Evolutionary conservation across 1,284 basidiomycete species (phyloP).

Genomic region (Sphaerobolus stellatus): DNA sequence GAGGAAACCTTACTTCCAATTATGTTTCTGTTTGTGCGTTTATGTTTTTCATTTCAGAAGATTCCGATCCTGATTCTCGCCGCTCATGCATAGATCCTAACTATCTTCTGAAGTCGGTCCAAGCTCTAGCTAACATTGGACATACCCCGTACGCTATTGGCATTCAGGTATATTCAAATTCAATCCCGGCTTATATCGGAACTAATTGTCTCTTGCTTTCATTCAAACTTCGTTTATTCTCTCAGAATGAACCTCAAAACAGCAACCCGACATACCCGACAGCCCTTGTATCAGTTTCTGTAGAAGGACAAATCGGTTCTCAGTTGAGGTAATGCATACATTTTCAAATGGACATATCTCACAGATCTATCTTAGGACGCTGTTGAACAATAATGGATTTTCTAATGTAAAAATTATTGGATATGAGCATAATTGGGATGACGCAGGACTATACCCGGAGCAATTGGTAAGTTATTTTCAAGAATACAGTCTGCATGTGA

Average conservation of each 20-base stretch:
- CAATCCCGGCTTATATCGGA: background rate
- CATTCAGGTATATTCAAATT: slow-evolving; percentile 42
- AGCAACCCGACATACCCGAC: slow-evolving; percentile 54
- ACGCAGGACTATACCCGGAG: slow-evolving; percentile 47
- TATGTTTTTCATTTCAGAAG: slow-evolving; percentile 9
- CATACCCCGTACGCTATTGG: slow-evolving; percentile 50
- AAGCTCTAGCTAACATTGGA: slow-evolving; percentile 50
- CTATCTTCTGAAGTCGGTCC: slow-evolving; percentile 53
- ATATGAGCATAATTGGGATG: slow-evolving; percentile 54
- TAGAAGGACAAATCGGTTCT: slow-evolving; percentile 47
- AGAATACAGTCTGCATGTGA: no score
- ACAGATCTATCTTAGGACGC: slow-evolving; percentile 23
- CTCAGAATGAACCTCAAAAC: slow-evolving; percentile 56
- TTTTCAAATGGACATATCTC: background rate
- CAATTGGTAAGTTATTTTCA: slow-evolving; percentile 40
- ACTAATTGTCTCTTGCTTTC: background rate
- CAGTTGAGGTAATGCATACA: slow-evolving; percentile 26
- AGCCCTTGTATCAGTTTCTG: slow-evolving; percentile 39
- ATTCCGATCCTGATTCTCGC: background rate
- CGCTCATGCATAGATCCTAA: slow-evolving; percentile 40
- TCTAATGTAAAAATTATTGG: slow-evolving; percentile 48
- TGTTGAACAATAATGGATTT: slow-evolving; percentile 51
- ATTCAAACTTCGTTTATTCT: background rate
- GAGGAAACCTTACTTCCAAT: slow-evolving; percentile 41
- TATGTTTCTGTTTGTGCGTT: slow-evolving; percentile 37